Conservation (phyloP, 225 moss, liverwort and hornwort species). For the Bryum argenteum region DNA sequence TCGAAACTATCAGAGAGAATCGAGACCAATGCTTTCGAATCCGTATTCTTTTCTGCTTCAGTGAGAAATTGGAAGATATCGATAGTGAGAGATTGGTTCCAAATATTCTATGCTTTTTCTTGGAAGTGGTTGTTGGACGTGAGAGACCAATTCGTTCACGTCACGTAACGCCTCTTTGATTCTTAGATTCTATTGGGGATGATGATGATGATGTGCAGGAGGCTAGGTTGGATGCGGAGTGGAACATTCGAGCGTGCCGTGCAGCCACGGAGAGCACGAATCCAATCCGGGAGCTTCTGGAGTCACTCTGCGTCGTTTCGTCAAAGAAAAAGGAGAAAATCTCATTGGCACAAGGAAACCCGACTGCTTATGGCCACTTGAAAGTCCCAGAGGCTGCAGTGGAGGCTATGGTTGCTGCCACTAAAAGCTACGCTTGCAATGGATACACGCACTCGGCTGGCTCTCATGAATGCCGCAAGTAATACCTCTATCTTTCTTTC, state of each 20-base stretch:
- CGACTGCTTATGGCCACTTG: conserved; percentile 78
- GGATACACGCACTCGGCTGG: conserved; percentile 79
- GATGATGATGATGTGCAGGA: conserved; percentile 29
- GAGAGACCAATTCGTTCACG: background rate
- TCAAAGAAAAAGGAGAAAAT: conserved; percentile 67
- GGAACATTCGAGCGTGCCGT: conserved; percentile 71
- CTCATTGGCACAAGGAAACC: conserved; percentile 86
- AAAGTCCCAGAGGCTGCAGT: conserved; percentile 71
- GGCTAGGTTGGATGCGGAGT: conserved; percentile 55
- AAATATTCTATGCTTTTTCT: too few relatives aligned
- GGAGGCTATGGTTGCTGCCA: conserved; percentile 67
- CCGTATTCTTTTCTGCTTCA: too few relatives aligned
- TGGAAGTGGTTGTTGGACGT: too few relatives aligned
- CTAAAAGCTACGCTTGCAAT: conserved; percentile 63
- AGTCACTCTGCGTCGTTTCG: conserved; percentile 43
- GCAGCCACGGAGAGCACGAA: conserved; percentile 55
- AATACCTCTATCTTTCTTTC: background rate
- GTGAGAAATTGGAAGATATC: too few relatives aligned
- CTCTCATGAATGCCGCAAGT: conserved; percentile 75
- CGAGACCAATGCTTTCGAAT: too few relatives aligned
- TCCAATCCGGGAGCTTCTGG: conserved; percentile 74
- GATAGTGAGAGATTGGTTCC: too few relatives aligned
- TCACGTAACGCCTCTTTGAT: too few relatives aligned
- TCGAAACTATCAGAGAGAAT: too few relatives aligned
- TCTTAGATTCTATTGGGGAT: too few relatives aligned